These are phyloP conservation scores for Agrocybe praecox DNA, from an alignment of 768 basidiomycete species.

Conservation along the genomic window DNA sequence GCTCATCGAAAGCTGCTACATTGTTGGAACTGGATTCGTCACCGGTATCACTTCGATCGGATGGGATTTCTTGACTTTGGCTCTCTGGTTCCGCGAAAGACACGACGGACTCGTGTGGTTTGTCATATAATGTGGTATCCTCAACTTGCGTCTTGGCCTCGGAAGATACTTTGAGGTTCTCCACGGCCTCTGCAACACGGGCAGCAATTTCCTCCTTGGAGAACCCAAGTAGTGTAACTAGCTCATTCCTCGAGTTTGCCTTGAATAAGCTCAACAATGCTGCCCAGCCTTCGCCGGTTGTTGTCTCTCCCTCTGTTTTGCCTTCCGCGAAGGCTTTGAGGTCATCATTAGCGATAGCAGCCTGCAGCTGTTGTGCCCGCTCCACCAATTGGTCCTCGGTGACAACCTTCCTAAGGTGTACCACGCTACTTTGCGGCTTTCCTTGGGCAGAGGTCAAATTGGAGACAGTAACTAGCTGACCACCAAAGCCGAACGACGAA, in stretches of 20 bases:
- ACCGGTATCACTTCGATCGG: slow-evolving; percentile 38
- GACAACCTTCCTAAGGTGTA: slow-evolving; percentile 77
- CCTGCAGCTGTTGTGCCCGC: slow-evolving; percentile 68
- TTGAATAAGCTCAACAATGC: slow-evolving; percentile 88
- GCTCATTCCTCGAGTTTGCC: slow-evolving; percentile 86
- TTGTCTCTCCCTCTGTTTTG: slow-evolving; percentile 36
- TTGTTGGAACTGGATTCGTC: slow-evolving; percentile 33
- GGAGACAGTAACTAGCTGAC: slow-evolving; percentile 77
- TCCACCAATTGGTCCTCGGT: slow-evolving; percentile 78
- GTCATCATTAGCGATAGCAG: slow-evolving; percentile 56
- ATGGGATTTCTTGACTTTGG: slow-evolving; percentile 43
- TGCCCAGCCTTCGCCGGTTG: slow-evolving; percentile 72
- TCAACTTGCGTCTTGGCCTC: slow-evolving; percentile 38
- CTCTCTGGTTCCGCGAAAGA: slow-evolving; percentile 83
- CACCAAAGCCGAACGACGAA: slow-evolving; percentile 89
- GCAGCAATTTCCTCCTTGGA: slow-evolving; percentile 83
- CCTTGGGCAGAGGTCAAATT: slow-evolving; percentile 78
- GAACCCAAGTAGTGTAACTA: slow-evolving; percentile 89
- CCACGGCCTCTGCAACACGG: slow-evolving; percentile 82
- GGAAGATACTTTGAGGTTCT: slow-evolving; percentile 60
- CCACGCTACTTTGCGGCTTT: slow-evolving; percentile 79
- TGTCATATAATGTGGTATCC: slow-evolving; percentile 42
- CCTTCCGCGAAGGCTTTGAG: slow-evolving; percentile 74
- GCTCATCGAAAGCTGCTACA: slow-evolving; percentile 41
- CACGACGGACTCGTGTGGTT: slow-evolving; percentile 73